These are phyloP conservation scores for Ehretia macrophylla DNA, from an alignment of 257 asterid genomes.

Conservation along the genomic window DNA sequence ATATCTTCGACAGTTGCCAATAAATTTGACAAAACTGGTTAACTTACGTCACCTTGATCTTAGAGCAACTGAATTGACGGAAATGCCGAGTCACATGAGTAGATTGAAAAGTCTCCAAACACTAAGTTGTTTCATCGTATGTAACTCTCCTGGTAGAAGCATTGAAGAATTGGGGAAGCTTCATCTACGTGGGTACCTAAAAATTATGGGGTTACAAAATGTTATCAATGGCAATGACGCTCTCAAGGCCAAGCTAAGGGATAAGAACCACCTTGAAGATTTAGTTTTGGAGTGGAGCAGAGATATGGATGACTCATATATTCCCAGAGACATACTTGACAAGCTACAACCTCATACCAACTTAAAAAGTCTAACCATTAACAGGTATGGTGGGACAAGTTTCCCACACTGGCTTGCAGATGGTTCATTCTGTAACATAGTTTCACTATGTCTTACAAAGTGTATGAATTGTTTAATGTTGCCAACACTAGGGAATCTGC, in stretches of 20 bases:
- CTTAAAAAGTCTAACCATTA: too few species aligned
- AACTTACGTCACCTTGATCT: constrained; percentile 6
- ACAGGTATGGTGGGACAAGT: constrained; percentile 37
- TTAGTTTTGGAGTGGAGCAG: constrained; percentile 53
- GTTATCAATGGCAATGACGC: constrained; percentile 47
- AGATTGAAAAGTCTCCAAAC: constrained; percentile 5
- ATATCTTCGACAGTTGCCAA: too few species aligned
- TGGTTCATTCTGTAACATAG: constrained; percentile 34
- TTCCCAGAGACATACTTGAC: constrained; percentile 45
- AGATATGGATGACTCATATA: constrained; percentile 20
- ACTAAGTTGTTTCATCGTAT: background rate
- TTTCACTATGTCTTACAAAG: too few species aligned
- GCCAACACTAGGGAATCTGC: too few species aligned
- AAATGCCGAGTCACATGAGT: background rate
- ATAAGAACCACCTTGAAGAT: constrained; percentile 38
- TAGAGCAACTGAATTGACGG: background rate
- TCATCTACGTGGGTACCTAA: constrained; percentile 43
- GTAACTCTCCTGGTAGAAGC: background rate
- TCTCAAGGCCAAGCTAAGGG: constrained; percentile 42
- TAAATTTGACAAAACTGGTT: too few species aligned
- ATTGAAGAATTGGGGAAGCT: too few species aligned
- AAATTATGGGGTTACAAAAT: constrained; percentile 53
- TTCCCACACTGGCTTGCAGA: constrained; percentile 66
- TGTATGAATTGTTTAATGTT: too few species aligned
- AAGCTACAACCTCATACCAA: constrained; percentile 45